Evolutionary conservation across 768 basidiomycete genomes (phyloP).

Genomic region (Ramaria sp.): DNA sequence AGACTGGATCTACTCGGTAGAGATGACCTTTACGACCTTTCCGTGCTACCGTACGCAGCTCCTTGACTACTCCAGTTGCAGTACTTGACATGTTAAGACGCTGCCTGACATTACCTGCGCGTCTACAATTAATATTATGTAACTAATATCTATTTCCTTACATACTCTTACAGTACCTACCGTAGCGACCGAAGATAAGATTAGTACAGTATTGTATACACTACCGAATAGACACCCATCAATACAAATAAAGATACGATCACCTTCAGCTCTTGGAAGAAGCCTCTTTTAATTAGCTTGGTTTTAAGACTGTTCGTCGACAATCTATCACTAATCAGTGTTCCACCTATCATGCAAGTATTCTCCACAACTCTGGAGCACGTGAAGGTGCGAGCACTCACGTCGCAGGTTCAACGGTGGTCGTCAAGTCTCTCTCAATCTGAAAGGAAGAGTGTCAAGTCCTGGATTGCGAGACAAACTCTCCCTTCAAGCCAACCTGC

Average conservation of each 20-base stretch:
- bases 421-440: constrained; percentile 1
- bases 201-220: too few relatives aligned
- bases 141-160: too few relatives aligned
- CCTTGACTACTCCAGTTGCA: neutral
- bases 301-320: too few relatives aligned
- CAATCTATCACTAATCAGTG: too few relatives aligned
- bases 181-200: too few relatives aligned
- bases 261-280: too few relatives aligned
- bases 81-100: neutral
- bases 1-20: neutral
- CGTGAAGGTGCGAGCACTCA: neutral
- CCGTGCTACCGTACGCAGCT: neutral
- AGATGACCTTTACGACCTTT: neutral
- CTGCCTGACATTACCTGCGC: too few relatives aligned
- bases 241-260: too few relatives aligned
- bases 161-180: too few relatives aligned
- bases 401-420: neutral
- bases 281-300: too few relatives aligned
- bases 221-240: too few relatives aligned
- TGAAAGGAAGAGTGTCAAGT: neutral
- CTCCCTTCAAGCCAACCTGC: neutral
- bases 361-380: neutral
- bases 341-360: neutral
- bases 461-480: neutral
- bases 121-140: too few relatives aligned